These are phyloP conservation scores for Rhodotorula sp. DNA, from an alignment of 1,284 basidiomycete genomes.

Conservation along the genomic window DNA sequence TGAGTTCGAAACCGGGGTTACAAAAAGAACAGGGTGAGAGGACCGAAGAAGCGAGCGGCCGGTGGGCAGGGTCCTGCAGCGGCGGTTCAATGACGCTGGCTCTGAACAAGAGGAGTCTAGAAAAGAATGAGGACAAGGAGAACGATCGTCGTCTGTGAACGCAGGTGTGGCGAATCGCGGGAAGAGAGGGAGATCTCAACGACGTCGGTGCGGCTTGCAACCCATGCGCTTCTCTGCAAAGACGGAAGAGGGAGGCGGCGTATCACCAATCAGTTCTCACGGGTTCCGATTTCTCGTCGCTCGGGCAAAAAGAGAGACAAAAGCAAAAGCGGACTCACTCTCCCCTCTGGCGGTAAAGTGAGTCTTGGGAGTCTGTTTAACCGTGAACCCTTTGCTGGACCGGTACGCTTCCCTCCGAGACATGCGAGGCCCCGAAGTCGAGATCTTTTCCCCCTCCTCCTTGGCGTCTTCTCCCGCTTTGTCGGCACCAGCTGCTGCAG, in stretches of 20 bases:
- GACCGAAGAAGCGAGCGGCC: too few relatives aligned
- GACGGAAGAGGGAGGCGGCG: background rate
- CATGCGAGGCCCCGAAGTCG: slow-evolving; percentile 38
- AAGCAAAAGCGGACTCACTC: slow-evolving; percentile 4
- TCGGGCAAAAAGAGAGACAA: too few relatives aligned
- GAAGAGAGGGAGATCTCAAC: slow-evolving; percentile 55
- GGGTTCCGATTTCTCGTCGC: too few relatives aligned
- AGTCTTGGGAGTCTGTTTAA: slow-evolving; percentile 33
- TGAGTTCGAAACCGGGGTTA: too few relatives aligned
- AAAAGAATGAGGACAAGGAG: too few relatives aligned
- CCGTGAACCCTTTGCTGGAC: slow-evolving; percentile 30
- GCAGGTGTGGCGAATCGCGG: too few relatives aligned
- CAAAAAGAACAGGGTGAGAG: too few relatives aligned
- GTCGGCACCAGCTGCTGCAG: background rate
- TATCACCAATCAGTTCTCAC: background rate
- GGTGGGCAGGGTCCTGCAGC: too few relatives aligned
- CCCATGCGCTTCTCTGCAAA: slow-evolving; percentile 27
- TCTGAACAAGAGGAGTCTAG: too few relatives aligned
- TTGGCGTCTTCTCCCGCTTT: background rate
- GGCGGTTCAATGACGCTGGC: too few relatives aligned
- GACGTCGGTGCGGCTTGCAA: slow-evolving; percentile 39
- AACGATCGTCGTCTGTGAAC: too few relatives aligned
- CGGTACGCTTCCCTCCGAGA: slow-evolving; percentile 35
- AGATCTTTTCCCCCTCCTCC: slow-evolving; percentile 18
- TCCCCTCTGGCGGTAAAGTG: slow-evolving; percentile 29